Base-by-base conservation (phyloP, 257 asterid genomes). In the Penstemon davidsonii region DNA sequence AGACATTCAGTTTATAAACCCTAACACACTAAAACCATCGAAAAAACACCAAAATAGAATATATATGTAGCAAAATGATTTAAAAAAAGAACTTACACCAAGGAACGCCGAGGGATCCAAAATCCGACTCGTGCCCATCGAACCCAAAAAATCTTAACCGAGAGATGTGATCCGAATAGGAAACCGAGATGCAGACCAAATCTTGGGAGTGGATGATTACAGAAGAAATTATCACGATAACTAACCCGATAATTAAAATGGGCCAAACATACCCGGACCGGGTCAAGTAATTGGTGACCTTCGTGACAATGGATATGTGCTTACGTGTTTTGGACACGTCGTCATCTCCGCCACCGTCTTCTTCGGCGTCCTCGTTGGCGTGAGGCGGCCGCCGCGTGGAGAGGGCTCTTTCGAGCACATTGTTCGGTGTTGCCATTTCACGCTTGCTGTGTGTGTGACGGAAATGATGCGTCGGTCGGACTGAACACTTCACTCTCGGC, bases 91-190 rank as follows among this genome's bases (percentile, higher is more conserved):
- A 68, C 96, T 82, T 87, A 94, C 99, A 94, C 95, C 96, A 94
- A 79, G 97, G 97, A 74, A 94, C 97, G 41, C 99, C 99, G 40
- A 94, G 96, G 76, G 91, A 84, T 79, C 95, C 97, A 66, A 91
- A 94, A 76, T 94, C 97, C 15, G 99, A 84, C 55, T 87, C 96
- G 52, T 82, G 79, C 4, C 78, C 90, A 46, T 90, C 95, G 61
- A 87, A 88, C 5, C 97, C 96, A 68, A 90, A 87, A 61, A 91
- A 93, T 61, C 85, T 81, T 71, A 93, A 79, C 45, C 97, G 90
- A 11, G 97, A 86, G 64, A 76, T 64, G 77, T 86, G 89, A 81
- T 84, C 91, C 50, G 96, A 74, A 10, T 87, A 66, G 18, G 97
- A 83, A 13, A 89, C 85, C 57, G 92, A 84, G 73, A 93, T 85